Evolutionary conservation across 305 asterid species (phyloP), one percentile per base, ranked within the genome.

Genomic region (Solanum hybrid): DNA sequence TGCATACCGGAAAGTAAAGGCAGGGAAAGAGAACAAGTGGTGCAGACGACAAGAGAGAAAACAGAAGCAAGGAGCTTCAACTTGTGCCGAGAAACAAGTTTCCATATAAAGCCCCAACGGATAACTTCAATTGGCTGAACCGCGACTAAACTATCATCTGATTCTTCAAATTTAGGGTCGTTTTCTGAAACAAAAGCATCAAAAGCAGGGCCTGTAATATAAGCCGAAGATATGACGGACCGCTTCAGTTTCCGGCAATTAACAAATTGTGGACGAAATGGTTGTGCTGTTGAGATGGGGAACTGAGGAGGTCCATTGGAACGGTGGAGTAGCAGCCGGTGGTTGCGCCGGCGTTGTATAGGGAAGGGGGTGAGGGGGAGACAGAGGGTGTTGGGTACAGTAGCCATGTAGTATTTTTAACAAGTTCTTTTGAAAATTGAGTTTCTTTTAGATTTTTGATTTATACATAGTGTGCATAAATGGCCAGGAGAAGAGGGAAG

Each of bases 101-200:
- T 94, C 98, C 96, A 96, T 86, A 96, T 24, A 75, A 97, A 90
- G n/a, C 96, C 98, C 99, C 98, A 96, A 81, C 93, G 95, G 89
- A 97, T 92, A 42, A 91, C 95, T 76, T 97, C 93, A 86, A 90
- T 88, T 8, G 98, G 95, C 92, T 93, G 88, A 71, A 90, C 92
- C 84, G 79, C 91, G 5, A 76, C 76, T 79, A 90, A 91, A 66
- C 75, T 69, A 42, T 85, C 89, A 79, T 88, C 89, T 6, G 94
- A 87, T 72, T 84, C 96, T 38, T 95, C 94, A 71, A 93, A 82
- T 88, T 93, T 95, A 27, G 96, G 97, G 38, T 94, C 94, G 80
- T 90, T 91, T 80, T 94, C 98, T 20, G 98, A 90, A 56, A 94
- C 95, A 87, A 93, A 90, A 31, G 96, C 94, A 73, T 97, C 99